A percentile compares a stretch with the other conserved stretches of the same genome.
Conservation (phyloP, 129 eudicot genomes). For the Oenanthe sinensis region DNA sequence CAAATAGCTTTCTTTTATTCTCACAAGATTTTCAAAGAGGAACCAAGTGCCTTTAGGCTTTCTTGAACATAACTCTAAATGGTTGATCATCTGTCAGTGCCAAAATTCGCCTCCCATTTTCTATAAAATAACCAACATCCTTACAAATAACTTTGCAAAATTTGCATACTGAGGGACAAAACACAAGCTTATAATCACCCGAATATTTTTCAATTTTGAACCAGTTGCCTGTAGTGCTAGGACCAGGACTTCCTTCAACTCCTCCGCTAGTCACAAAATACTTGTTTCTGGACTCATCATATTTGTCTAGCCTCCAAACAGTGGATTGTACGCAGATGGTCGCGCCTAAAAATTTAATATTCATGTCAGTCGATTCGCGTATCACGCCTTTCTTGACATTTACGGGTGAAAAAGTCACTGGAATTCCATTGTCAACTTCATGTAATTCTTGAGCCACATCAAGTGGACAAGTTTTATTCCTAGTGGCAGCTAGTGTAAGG, state of each 20-base stretch:
- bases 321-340: constrained; percentile 28
- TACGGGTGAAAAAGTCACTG: constrained; percentile 25
- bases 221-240: constrained; percentile 26
- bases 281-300: constrained; percentile 16
- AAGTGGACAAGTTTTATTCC: constrained; percentile 30
- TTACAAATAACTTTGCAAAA: constrained; percentile 38
- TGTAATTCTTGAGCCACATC: constrained; percentile 12
- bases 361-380: constrained; percentile 31
- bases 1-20: background rate
- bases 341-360: constrained; percentile 23
- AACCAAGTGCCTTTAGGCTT: constrained; percentile 3
- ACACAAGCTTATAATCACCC: constrained; percentile 30
- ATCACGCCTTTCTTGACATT: constrained; percentile 27
- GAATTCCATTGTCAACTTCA: constrained; percentile 17
- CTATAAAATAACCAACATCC: constrained; percentile 29
- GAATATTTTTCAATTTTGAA: constrained; percentile 28
- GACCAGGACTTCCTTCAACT: constrained; percentile 43
- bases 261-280: constrained; percentile 34
- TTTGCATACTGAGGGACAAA: constrained; percentile 38
- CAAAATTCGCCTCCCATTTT: constrained; percentile 19
- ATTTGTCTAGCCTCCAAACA: constrained; percentile 25
- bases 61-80: constrained; percentile 21
- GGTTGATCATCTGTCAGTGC: constrained; percentile 27
- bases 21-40: background rate
- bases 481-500: constrained; percentile 16